phyloP scores from a whole-genome alignment of 169 alveolate genomes.

The Eimeria acervulina region DNA sequence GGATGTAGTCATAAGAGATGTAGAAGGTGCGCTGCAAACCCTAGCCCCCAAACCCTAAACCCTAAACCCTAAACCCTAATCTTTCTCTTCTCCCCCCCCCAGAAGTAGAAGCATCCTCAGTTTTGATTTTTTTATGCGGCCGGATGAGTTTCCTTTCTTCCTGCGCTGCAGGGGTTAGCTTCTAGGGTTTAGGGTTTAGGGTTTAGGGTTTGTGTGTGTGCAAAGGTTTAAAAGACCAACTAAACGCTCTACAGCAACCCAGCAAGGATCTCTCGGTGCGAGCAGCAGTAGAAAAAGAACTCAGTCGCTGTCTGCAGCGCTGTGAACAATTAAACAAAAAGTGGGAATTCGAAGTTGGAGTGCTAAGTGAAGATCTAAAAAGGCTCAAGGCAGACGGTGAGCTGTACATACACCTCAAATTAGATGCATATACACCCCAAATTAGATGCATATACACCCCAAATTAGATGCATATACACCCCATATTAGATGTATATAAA shows the following conservation, averaged over 20 bases:
- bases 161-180: background rate
- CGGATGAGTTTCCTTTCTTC: too few species aligned
- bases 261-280: background rate
- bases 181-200: slow-evolving; percentile 41
- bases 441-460: background rate
- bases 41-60: slow-evolving; percentile 43
- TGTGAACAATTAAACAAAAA: background rate
- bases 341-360: background rate
- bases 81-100: background rate
- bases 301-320: background rate
- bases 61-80: background rate
- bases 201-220: background rate
- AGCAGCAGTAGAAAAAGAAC: background rate
- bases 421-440: background rate
- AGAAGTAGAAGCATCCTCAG: too few species aligned
- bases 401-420: too few species aligned
- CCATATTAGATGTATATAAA: background rate
- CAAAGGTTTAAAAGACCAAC: background rate
- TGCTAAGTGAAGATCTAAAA: background rate
- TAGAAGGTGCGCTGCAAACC: background rate
- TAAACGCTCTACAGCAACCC: background rate
- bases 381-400: background rate
- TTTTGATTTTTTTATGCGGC: too few species aligned
- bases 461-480: background rate
- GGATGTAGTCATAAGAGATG: background rate